phyloP scores from a whole-genome alignment of 192 early-diverging fungal genomes.

The Mortierella claussenii region DNA sequence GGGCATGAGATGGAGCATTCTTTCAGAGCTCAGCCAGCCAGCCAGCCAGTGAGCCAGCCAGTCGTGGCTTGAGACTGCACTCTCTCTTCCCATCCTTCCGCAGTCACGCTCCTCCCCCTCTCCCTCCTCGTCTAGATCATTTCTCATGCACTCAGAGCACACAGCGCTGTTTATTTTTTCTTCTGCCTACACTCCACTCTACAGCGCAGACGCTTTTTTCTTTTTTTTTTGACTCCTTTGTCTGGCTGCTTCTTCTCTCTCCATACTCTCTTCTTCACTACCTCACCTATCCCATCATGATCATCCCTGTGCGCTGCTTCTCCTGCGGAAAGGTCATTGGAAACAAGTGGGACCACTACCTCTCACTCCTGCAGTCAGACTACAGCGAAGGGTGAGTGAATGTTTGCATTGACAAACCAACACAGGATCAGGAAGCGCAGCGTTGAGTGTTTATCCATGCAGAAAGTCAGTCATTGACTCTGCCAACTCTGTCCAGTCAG shows the following conservation, averaged over 20 bases:
- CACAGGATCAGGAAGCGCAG: neutral
- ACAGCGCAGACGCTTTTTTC: constrained; percentile 10
- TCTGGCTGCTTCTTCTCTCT: neutral
- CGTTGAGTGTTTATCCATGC: no score
- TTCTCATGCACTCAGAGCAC: neutral
- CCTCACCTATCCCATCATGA: constrained; percentile 71
- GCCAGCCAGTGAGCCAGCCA: no score
- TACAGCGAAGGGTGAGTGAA: constrained; percentile 78
- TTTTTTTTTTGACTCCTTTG: neutral
- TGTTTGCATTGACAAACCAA: neutral
- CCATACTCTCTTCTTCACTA: neutral
- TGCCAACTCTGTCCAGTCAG: no score
- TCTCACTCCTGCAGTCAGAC: constrained; percentile 80
- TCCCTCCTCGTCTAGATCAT: no score
- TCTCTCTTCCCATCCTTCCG: no score
- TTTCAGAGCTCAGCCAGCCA: no score
- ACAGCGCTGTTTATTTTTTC: neutral
- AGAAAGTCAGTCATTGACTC: no score
- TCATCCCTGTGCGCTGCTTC: constrained; percentile 98
- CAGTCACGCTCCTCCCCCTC: no score
- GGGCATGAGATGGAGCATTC: no score
- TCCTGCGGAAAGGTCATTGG: constrained; percentile 98
- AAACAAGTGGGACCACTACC: constrained; percentile 96
- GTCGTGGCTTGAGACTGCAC: constrained; percentile 4
- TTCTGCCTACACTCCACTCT: neutral